phyloP scores from a whole-genome alignment of 2,329 filamentous ascomycete genomes.

The Xylaria multiplex region DNA sequence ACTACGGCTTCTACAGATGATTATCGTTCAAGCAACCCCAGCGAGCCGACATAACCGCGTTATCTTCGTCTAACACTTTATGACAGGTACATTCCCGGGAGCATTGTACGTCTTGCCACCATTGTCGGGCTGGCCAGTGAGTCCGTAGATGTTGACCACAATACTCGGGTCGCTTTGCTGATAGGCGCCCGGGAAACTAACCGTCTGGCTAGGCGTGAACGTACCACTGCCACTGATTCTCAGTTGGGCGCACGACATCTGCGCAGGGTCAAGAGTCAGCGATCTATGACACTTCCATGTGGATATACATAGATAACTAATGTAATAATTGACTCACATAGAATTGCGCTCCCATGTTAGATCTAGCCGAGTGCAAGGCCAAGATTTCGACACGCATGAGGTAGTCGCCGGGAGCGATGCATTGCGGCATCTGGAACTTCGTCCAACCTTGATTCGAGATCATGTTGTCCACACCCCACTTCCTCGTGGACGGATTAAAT shows the following conservation, averaged over 20 bases:
- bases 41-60: slow-evolving; percentile 5
- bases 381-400: slow-evolving; percentile 65
- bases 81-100: slow-evolving; percentile 50
- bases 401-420: slow-evolving; percentile 64
- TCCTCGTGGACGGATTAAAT: slow-evolving; percentile 54
- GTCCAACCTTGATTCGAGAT: slow-evolving; percentile 57
- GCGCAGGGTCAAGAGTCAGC: slow-evolving; percentile 23
- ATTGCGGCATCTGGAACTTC: slow-evolving; percentile 61
- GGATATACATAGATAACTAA: not conserved
- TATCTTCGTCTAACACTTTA: slow-evolving; percentile 40
- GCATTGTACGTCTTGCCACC: slow-evolving; percentile 53
- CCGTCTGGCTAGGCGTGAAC: slow-evolving; percentile 51
- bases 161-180: slow-evolving; percentile 57
- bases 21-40: too few species aligned
- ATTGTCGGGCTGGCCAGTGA: slow-evolving; percentile 54
- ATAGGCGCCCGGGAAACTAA: slow-evolving; percentile 60
- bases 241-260: slow-evolving; percentile 56
- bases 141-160: slow-evolving; percentile 59
- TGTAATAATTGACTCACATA: slow-evolving; percentile 44
- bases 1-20: too few species aligned
- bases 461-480: slow-evolving; percentile 61
- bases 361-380: slow-evolving; percentile 61
- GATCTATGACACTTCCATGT: not conserved
- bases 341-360: slow-evolving; percentile 53
- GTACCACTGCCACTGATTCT: slow-evolving; percentile 53